These are phyloP conservation scores for Stereum hirsutum DNA, from an alignment of 1,284 basidiomycete species.

Conservation along the genomic window DNA sequence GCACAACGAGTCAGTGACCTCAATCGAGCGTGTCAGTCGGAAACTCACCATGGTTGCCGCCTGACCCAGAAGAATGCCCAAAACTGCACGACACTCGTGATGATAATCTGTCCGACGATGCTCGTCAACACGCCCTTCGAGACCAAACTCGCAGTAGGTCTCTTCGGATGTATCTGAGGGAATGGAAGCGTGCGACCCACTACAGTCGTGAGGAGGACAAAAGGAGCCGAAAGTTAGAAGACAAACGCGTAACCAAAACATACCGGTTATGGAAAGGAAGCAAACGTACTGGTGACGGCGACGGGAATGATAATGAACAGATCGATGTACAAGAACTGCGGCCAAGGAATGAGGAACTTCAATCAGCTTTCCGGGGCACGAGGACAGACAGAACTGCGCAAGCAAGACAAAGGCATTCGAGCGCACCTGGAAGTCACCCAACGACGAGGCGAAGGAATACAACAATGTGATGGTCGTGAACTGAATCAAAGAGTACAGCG, in stretches of 20 bases:
- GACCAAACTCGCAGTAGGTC: conserved; percentile 93
- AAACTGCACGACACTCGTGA: conserved; percentile 79
- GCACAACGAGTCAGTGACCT: background rate
- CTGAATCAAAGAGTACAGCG: conserved; percentile 86
- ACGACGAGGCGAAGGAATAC: conserved; percentile 93
- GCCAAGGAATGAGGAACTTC: conserved; percentile 3
- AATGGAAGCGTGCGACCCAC: conserved; percentile 95
- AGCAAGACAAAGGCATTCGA: background rate
- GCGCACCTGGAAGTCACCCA: conserved; percentile 91
- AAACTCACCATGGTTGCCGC: conserved; percentile 67
- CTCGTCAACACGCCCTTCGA: conserved; percentile 94
- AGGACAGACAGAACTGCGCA: no score
- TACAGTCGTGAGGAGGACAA: conserved; percentile 29
- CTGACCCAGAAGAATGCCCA: conserved; percentile 90
- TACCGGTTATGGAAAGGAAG: background rate
- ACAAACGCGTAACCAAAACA: conserved; percentile 7
- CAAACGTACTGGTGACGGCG: conserved; percentile 83
- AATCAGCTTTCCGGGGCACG: background rate
- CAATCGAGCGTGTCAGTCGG: background rate
- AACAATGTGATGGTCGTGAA: conserved; percentile 85
- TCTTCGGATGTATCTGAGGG: conserved; percentile 78
- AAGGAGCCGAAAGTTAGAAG: no score
- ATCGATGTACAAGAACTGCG: conserved; percentile 93
- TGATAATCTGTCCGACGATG: conserved; percentile 87
- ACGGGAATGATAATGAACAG: conserved; percentile 96